These are phyloP conservation scores for Stemphylium beticola DNA, from an alignment of 2,329 filamentous ascomycete species.

Conservation along the genomic window DNA sequence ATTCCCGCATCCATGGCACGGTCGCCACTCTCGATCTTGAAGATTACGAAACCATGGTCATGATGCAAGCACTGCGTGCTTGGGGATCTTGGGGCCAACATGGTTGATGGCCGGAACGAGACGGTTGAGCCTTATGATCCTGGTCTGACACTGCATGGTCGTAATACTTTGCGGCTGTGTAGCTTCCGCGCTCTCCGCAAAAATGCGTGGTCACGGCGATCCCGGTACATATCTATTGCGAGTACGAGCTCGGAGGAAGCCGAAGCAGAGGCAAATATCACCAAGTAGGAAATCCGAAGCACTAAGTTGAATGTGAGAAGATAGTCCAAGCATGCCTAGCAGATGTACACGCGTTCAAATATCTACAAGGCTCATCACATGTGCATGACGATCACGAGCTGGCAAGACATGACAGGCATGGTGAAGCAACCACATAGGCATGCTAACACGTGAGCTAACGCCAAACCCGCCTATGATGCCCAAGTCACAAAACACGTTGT, in stretches of 20 bases:
- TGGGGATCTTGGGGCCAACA: conserved; percentile 3
- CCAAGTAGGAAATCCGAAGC: conserved; percentile 2
- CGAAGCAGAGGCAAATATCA: conserved; percentile 4
- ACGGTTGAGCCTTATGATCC: conserved; percentile 4
- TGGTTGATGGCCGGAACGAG: conserved; percentile 3
- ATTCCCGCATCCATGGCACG: conserved; percentile 10
- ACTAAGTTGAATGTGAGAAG: neutral
- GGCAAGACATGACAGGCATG: conserved; percentile 12
- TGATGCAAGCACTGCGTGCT: conserved; percentile 2
- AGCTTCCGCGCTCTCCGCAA: conserved; percentile 9
- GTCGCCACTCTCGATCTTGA: conserved; percentile 10
- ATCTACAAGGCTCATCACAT: conserved; percentile 1
- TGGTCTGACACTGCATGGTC: conserved; percentile 9
- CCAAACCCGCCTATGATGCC: conserved; percentile 3
- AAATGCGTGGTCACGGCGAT: conserved; percentile 3
- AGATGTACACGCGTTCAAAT: conserved; percentile 10
- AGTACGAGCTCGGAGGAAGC: conserved; percentile 13
- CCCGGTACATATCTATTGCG: conserved; percentile 5
- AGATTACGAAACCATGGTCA: conserved; percentile 8
- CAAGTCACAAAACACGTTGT: conserved; percentile 14
- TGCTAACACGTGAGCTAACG: conserved; percentile 5
- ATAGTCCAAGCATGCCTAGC: conserved; percentile 1
- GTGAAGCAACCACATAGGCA: conserved; percentile 6
- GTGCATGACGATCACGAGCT: conserved; percentile 9
- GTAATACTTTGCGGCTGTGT: conserved; percentile 7